phyloP scores from a whole-genome alignment of 2,329 filamentous ascomycete genomes.

The Microdochium bolleyi region DNA sequence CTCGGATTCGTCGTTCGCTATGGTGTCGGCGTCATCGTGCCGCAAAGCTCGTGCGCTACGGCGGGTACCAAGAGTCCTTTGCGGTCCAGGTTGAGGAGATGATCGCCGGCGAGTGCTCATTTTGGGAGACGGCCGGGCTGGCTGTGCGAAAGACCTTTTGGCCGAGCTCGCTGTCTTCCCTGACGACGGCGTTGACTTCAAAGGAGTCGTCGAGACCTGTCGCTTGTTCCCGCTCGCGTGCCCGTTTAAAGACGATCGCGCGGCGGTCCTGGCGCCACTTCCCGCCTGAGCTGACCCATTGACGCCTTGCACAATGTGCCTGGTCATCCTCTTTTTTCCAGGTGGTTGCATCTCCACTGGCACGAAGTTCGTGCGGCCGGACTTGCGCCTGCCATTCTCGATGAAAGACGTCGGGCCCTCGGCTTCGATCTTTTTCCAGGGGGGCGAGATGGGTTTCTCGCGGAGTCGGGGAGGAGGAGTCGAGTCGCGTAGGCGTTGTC shows the following conservation, averaged over 20 bases:
- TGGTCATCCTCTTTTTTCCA: slow-evolving; percentile 42
- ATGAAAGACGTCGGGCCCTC: slow-evolving; percentile 85
- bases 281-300: background rate
- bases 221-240: slow-evolving; percentile 20
- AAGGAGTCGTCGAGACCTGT: slow-evolving; percentile 15
- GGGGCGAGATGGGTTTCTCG: slow-evolving; percentile 63
- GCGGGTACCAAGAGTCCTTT: slow-evolving; percentile 31
- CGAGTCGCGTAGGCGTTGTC: slow-evolving; percentile 49
- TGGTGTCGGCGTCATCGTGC: slow-evolving; percentile 16
- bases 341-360: slow-evolving; percentile 43
- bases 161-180: slow-evolving; percentile 13
- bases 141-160: background rate
- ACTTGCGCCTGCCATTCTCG: slow-evolving; percentile 62
- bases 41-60: slow-evolving; percentile 32
- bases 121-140: background rate
- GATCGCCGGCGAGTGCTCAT: slow-evolving; percentile 25
- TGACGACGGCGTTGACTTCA: slow-evolving; percentile 11
- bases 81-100: slow-evolving; percentile 28
- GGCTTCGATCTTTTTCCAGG: slow-evolving; percentile 81
- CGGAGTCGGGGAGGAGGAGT: slow-evolving; percentile 28
- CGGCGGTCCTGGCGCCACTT: slow-evolving; percentile 4
- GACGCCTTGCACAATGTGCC: slow-evolving; percentile 28
- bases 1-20: slow-evolving; percentile 9
- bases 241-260: slow-evolving; percentile 16
- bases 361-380: slow-evolving; percentile 52